A percentile compares a stretch with the other conserved stretches of the same genome.
phyloP scores from a whole-genome alignment of 192 early-diverging fungal species.

The Haplosporangium gracile region DNA sequence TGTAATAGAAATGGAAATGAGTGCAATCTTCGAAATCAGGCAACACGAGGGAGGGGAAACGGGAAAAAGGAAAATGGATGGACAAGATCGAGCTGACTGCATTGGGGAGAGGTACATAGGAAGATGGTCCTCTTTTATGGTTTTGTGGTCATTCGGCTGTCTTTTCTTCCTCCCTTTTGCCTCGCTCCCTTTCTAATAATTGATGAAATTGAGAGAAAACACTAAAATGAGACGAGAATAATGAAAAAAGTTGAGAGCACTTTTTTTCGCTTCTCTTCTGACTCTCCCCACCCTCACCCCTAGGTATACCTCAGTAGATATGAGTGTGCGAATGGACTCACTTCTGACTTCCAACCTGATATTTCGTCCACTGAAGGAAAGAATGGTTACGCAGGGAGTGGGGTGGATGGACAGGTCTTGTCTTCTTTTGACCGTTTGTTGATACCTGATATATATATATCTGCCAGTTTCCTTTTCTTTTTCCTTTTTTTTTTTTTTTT shows the following conservation, averaged over 20 bases:
- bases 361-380: neutral
- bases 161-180: neutral
- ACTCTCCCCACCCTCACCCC: neutral
- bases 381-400: neutral
- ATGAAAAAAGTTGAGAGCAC: neutral
- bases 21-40: neutral
- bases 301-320: neutral
- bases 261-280: neutral
- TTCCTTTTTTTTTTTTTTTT: neutral
- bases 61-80: neutral
- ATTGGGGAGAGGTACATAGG: neutral
- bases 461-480: neutral
- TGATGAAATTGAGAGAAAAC: neutral
- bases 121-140: neutral
- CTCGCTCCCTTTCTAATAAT: neutral
- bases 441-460: neutral
- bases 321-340: neutral
- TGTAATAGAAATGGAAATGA: neutral
- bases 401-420: conserved; percentile 3
- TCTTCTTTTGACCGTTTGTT: neutral
- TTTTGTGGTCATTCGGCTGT: conserved; percentile 2
- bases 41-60: neutral
- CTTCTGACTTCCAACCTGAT: neutral
- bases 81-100: neutral
- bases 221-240: conserved; percentile 4